These are phyloP conservation scores for Tanacetum coccineum DNA, from an alignment of 129 eudicot species.

Conservation along the genomic window DNA sequence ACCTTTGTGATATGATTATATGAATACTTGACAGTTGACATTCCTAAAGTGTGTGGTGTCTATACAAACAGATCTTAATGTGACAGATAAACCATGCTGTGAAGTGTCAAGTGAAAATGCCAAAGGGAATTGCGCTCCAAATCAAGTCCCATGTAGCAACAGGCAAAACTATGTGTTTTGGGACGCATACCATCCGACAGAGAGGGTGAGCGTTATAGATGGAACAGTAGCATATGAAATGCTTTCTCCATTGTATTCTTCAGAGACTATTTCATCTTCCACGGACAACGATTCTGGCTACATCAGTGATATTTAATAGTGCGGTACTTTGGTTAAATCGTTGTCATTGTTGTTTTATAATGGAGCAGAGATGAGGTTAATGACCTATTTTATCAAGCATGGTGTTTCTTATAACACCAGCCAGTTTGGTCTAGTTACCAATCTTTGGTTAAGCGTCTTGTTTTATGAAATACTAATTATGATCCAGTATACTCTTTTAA, in stretches of 20 bases:
- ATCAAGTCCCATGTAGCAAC: conserved; percentile 26
- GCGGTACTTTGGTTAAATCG: neutral
- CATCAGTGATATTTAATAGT: neutral
- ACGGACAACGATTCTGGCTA: neutral
- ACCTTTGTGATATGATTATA: neutral
- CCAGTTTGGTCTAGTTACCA: too few species aligned
- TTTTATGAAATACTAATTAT: too few species aligned
- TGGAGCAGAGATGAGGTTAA: too few species aligned
- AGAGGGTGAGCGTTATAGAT: conserved; percentile 13
- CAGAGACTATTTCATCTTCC: neutral
- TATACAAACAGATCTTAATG: conserved; percentile 25
- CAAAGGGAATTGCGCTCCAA: conserved; percentile 18
- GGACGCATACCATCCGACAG: conserved; percentile 31
- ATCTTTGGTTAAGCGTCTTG: too few species aligned
- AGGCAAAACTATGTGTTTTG: conserved; percentile 28
- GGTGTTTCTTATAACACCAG: too few species aligned
- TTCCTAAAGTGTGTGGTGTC: neutral
- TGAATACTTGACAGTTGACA: too few species aligned
- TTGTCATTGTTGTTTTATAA: too few species aligned
- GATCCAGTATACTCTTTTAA: too few species aligned
- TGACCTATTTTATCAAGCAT: too few species aligned
- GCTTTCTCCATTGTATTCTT: conserved; percentile 15
- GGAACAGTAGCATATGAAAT: conserved; percentile 24
- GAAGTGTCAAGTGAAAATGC: conserved; percentile 7
- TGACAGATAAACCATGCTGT: conserved; percentile 30